Percentiles rank a stretch among this genome's conserved stretches.
Evolutionary conservation across 768 basidiomycete genomes (phyloP).

Genomic region (Leccinum imitatum): DNA sequence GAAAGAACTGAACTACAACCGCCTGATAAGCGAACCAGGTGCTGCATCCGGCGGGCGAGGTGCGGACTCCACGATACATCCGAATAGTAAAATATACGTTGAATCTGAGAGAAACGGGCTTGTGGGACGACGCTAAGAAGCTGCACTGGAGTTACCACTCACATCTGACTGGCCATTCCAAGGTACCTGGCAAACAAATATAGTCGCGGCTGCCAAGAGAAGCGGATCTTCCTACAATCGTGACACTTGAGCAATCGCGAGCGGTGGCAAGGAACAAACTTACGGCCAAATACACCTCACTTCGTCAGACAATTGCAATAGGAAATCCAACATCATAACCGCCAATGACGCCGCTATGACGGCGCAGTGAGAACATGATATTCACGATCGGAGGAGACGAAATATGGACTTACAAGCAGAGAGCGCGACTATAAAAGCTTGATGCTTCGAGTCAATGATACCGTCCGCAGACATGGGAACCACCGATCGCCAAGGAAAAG

Average conservation of each 20-base stretch:
- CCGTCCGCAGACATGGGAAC: neutral
- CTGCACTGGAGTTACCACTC: neutral
- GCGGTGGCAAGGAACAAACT: neutral
- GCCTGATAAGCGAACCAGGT: conserved; percentile 22
- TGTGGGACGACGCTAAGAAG: neutral
- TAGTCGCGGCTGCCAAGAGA: conserved; percentile 6
- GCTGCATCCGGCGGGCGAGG: conserved; percentile 10
- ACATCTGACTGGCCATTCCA: conserved; percentile 23
- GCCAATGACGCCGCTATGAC: neutral
- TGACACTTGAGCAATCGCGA: neutral
- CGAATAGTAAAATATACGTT: conserved; percentile 21
- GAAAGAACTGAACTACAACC: conserved; percentile 10
- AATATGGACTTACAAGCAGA: neutral
- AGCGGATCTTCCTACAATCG: conserved; percentile 7
- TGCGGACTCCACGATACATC: conserved; percentile 14
- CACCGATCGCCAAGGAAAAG: neutral
- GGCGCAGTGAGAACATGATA: neutral
- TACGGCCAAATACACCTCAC: conserved; percentile 21
- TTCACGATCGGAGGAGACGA: neutral
- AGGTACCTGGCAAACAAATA: conserved; percentile 19
- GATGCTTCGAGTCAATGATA: neutral
- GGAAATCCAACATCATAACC: conserved; percentile 17
- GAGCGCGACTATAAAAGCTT: neutral
- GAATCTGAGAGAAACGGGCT: conserved; percentile 12
- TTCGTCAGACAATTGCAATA: conserved; percentile 13